These are phyloP conservation scores for Rhodotorula mucilaginosa DNA, from an alignment of 1,284 basidiomycete genomes.

Conservation along the genomic window DNA sequence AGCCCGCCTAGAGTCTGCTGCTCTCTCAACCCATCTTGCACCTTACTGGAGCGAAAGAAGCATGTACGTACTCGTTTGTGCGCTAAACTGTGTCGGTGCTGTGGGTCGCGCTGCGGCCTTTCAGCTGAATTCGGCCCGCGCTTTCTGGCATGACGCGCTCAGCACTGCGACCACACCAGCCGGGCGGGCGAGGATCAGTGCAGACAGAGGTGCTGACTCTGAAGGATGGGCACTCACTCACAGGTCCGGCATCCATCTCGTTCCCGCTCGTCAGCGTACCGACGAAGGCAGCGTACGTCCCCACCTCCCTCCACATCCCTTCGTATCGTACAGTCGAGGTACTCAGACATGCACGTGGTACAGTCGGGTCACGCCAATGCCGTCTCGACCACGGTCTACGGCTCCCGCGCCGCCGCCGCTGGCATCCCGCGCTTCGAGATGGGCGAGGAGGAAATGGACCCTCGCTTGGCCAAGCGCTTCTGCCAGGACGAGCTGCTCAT, in stretches of 20 bases:
- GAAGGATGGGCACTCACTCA: neutral
- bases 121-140: too few species aligned
- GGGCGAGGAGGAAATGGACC: slow-evolving; percentile 37
- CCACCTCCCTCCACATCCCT: neutral
- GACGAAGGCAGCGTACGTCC: too few species aligned
- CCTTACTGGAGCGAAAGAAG: too few species aligned
- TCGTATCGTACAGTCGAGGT: too few species aligned
- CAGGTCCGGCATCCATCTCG: slow-evolving; percentile 10
- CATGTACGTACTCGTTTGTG: too few species aligned
- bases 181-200: too few species aligned
- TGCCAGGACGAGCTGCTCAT: slow-evolving; percentile 32
- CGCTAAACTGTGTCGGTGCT: too few species aligned
- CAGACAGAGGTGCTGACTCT: neutral
- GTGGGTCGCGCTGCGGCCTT: too few species aligned
- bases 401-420: slow-evolving; percentile 39
- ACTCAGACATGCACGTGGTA: neutral
- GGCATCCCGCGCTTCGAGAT: slow-evolving; percentile 40
- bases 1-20: too few species aligned
- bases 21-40: too few species aligned
- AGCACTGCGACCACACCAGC: too few species aligned
- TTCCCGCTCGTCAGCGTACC: slow-evolving; percentile 18
- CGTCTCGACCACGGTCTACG: slow-evolving; percentile 46
- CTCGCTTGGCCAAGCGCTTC: slow-evolving; percentile 33
- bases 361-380: slow-evolving; percentile 28
- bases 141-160: too few species aligned